phyloP scores from a whole-genome alignment of 2,329 filamentous ascomycete species.

The Calonectria hawksworthii region DNA sequence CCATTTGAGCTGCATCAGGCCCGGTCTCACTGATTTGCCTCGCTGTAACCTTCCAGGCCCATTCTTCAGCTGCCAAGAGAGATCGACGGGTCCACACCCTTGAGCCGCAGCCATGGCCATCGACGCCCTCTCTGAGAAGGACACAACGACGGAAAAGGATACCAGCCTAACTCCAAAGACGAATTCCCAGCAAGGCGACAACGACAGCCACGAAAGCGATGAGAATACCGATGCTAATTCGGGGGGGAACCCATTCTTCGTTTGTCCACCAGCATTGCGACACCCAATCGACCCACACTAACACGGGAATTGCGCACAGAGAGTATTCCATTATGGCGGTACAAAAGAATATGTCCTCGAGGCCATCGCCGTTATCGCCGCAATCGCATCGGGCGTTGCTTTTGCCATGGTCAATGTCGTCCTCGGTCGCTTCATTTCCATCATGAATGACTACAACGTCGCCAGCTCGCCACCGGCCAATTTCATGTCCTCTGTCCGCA shows the following conservation, averaged over 20 bases:
- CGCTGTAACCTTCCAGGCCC: not conserved
- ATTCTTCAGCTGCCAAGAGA: not conserved
- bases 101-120: constrained; percentile 11
- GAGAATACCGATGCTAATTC: not conserved
- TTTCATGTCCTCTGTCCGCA: constrained; percentile 36
- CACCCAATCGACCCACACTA: not conserved
- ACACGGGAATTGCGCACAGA: constrained; percentile 27
- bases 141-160: not conserved
- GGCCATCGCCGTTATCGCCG: constrained; percentile 39
- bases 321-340: constrained; percentile 43
- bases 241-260: not conserved
- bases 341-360: constrained; percentile 42
- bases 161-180: not conserved
- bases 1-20: not conserved
- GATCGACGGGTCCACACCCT: not conserved
- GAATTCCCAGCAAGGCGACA: not conserved
- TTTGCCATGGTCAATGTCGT: constrained; percentile 48
- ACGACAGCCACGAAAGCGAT: not conserved
- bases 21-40: not conserved
- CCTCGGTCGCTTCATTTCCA: constrained; percentile 45
- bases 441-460: constrained; percentile 36
- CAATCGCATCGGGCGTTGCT: constrained; percentile 44
- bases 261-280: not conserved
- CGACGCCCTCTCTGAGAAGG: constrained; percentile 17
- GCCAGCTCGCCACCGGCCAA: constrained; percentile 25